A percentile compares a stretch with the other conserved stretches of the same genome.
These are phyloP conservation scores for Aspergillus sp. DNA, from an alignment of 2,329 filamentous ascomycete genomes.

Conservation along the genomic window DNA sequence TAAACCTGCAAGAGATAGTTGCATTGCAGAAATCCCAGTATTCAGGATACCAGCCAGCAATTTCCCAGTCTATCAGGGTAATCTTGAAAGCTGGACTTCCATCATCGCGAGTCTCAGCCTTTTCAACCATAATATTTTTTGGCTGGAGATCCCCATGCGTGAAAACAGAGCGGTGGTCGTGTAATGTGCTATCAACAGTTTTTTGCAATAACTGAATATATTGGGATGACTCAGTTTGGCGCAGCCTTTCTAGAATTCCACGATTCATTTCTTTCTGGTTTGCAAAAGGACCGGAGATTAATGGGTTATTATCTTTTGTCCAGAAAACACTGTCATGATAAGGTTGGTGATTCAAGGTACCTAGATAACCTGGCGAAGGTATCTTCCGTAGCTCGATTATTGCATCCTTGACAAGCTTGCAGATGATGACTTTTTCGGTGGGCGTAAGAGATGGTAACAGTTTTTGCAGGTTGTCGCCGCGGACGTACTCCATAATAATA, in stretches of 20 bases:
- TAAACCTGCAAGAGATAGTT: constrained; percentile 9
- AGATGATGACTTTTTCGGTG: constrained; percentile 6
- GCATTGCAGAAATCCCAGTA: constrained; percentile 14
- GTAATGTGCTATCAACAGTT: constrained; percentile 12
- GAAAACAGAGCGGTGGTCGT: constrained; percentile 9
- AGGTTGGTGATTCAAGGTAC: constrained; percentile 10
- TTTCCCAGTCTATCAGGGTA: constrained; percentile 9
- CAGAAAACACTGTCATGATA: constrained; percentile 11
- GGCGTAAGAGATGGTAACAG: constrained; percentile 6
- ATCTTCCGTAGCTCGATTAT: constrained; percentile 8
- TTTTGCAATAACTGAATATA: constrained; percentile 9
- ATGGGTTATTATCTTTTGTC: constrained; percentile 7
- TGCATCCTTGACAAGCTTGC: constrained; percentile 5
- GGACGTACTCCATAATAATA: constrained; percentile 11
- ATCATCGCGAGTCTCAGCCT: neutral
- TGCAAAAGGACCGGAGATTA: constrained; percentile 11
- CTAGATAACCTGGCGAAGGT: constrained; percentile 8
- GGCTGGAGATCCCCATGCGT: constrained; percentile 12
- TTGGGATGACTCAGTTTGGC: constrained; percentile 4
- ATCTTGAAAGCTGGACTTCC: constrained; percentile 2
- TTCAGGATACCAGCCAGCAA: constrained; percentile 10
- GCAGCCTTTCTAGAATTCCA: constrained; percentile 6
- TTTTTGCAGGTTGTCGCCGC: constrained; percentile 8
- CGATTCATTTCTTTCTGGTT: constrained; percentile 9
- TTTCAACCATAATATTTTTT: constrained; percentile 12